These are phyloP conservation scores for Ceratobasidium papillatum DNA, from an alignment of 1,284 basidiomycete genomes.

Conservation along the genomic window DNA sequence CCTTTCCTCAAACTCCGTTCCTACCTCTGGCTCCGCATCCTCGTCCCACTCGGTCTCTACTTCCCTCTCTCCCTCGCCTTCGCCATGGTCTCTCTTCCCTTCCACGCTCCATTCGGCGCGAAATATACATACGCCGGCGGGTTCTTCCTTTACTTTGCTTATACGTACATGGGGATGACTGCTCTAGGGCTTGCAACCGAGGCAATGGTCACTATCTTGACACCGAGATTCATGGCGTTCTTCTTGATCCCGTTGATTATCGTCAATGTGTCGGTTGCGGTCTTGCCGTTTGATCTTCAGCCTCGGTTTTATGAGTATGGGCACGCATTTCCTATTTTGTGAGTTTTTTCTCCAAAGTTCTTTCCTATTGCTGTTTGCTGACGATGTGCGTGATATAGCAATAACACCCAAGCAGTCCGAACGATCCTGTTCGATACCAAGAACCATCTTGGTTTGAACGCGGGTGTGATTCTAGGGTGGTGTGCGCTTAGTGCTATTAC, in stretches of 20 bases:
- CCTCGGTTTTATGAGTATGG: constrained; percentile 56
- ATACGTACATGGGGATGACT: constrained; percentile 50
- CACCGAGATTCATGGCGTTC: constrained; percentile 42
- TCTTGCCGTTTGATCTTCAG: constrained; percentile 59
- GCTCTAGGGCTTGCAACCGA: constrained; percentile 52
- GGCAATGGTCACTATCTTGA: constrained; percentile 45
- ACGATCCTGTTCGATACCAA: constrained; percentile 62
- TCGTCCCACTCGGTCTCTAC: constrained; percentile 51
- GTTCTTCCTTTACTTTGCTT: constrained; percentile 55
- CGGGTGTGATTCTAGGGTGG: constrained; percentile 61
- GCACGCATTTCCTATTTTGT: constrained; percentile 59
- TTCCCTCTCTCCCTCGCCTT: constrained; percentile 43
- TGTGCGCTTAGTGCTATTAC: constrained; percentile 54
- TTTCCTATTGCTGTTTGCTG: no score
- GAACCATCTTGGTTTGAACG: constrained; percentile 56
- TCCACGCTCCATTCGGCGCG: constrained; percentile 53
- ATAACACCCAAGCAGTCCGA: no score
- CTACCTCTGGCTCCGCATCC: constrained; percentile 52
- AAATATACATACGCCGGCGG: constrained; percentile 54
- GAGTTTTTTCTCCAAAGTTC: constrained; percentile 53
- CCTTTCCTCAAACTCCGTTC: constrained; percentile 53
- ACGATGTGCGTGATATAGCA: no score
- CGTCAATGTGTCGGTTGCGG: constrained; percentile 57
- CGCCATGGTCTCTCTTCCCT: constrained; percentile 48
- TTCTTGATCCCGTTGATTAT: constrained; percentile 56